phyloP scores from a whole-genome alignment of 2,329 filamentous ascomycete species.

The Paracamarosporium sp. region DNA sequence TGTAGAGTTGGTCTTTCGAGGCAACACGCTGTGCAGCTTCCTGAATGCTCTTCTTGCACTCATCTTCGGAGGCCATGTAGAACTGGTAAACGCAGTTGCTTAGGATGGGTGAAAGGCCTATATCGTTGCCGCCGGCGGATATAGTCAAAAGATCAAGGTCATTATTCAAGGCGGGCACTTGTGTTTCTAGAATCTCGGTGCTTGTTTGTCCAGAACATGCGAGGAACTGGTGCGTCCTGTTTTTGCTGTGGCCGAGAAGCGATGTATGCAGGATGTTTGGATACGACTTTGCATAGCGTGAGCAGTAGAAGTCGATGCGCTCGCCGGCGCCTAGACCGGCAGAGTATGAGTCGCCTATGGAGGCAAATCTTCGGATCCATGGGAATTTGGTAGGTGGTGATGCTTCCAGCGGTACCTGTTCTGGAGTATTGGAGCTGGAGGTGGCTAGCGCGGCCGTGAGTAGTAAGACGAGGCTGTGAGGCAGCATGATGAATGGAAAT shows the following conservation, averaged over 20 bases:
- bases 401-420: slow-evolving; percentile 9
- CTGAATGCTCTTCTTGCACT: slow-evolving; percentile 29
- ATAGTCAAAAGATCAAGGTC: slow-evolving; percentile 37
- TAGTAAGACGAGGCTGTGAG: background rate
- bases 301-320: slow-evolving; percentile 35
- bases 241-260: slow-evolving; percentile 15
- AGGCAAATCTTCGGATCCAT: slow-evolving; percentile 34
- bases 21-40: slow-evolving; percentile 25
- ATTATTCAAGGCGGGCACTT: slow-evolving; percentile 24
- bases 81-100: slow-evolving; percentile 42
- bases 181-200: slow-evolving; percentile 29
- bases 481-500: slow-evolving; percentile 4
- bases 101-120: slow-evolving; percentile 33
- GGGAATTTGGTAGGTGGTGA: slow-evolving; percentile 7
- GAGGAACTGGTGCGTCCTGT: slow-evolving; percentile 32
- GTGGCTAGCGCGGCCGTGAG: slow-evolving; percentile 5
- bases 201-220: slow-evolving; percentile 39
- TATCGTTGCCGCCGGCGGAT: slow-evolving; percentile 42
- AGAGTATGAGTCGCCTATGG: slow-evolving; percentile 41
- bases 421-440: background rate
- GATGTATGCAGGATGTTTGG: slow-evolving; percentile 30
- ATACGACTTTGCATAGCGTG: slow-evolving; percentile 35
- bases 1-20: slow-evolving; percentile 23
- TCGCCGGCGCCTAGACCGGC: slow-evolving; percentile 36
- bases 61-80: slow-evolving; percentile 28